These are phyloP conservation scores for Holtermannia corniformis DNA, from an alignment of 768 basidiomycete species.

Conservation along the genomic window DNA sequence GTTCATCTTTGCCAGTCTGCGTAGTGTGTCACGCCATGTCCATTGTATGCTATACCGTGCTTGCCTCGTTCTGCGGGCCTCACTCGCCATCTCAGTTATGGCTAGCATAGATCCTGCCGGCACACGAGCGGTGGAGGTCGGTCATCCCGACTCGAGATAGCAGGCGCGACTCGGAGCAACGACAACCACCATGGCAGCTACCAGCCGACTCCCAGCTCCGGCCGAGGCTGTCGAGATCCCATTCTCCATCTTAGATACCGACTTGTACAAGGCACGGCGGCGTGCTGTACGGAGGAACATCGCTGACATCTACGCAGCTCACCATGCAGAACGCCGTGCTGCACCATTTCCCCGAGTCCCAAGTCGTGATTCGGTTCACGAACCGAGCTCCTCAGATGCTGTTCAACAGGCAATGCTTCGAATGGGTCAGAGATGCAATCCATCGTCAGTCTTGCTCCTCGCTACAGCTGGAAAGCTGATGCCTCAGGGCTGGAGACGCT, in stretches of 20 bases:
- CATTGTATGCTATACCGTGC: too few relatives aligned
- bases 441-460: slow-evolving; percentile 46
- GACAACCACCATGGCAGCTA: neutral
- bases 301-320: slow-evolving; percentile 47
- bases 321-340: slow-evolving; percentile 93
- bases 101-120: too few relatives aligned
- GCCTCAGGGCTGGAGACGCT: slow-evolving; percentile 60
- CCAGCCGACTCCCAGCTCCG: slow-evolving; percentile 3
- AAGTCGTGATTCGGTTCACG: slow-evolving; percentile 69
- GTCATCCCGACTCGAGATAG: too few relatives aligned
- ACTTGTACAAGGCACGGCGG: slow-evolving; percentile 72
- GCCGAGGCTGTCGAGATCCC: slow-evolving; percentile 28
- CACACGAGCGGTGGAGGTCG: too few relatives aligned
- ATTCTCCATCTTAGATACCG: slow-evolving; percentile 75
- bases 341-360: slow-evolving; percentile 60
- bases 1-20: neutral
- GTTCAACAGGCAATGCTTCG: slow-evolving; percentile 60
- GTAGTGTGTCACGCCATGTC: too few relatives aligned
- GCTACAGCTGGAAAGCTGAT: slow-evolving; percentile 1
- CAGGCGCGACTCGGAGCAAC: too few relatives aligned
- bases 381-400: slow-evolving; percentile 58
- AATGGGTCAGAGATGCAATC: slow-evolving; percentile 52
- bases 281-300: neutral
- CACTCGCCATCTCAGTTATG: too few relatives aligned
- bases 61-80: too few relatives aligned